Evolutionary conservation across 768 basidiomycete genomes (phyloP), one percentile per base, ranked within the genome.

Genomic region (Mycena indigotica): DNA sequence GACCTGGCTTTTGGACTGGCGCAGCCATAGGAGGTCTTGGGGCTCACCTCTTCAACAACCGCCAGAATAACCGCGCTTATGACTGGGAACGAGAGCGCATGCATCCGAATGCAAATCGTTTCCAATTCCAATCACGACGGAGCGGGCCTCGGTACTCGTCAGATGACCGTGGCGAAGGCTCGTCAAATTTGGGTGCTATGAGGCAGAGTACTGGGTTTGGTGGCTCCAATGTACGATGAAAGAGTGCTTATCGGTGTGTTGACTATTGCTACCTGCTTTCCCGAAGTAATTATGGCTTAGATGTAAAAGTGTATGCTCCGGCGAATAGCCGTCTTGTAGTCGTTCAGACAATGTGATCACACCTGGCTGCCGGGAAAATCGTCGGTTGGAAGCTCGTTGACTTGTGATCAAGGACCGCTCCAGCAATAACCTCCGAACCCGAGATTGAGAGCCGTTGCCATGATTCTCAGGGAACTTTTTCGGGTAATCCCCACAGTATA

Each of bases 1-100:
- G 60, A 39, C 87, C 89, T 12, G 93, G 93, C 3, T 95, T 96
- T 69, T 95, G 87, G 89, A 87, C 89, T 1, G 94, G 94, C 3
- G 84, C 90, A 5, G 82, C 84, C 1, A 65, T 89, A 1, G 95
- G 92, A 5, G 88, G 87, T 24, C 69, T 89, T 2, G 88, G 86
- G 2, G 81, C 84, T 25, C 82, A 83, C 59, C 64, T 85, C 2
- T 75, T 79, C 72, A 86, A 80, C 66, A 70, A 69, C 52, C 64
- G 58, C 52, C 72, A 61, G 46, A 63, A 65, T 61, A 48, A 58
- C 48, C 61, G 71, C 17, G 56, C 67, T 45, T 88, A 82, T 62
- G 86, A 86, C 64, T 89, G 86, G 85, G 87, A 89, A 68, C 76
- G 76, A 49, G 75, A 73, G 64, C 70, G 71, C 49, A 44, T 55